Evolutionary conservation across 495 filamentous ascomycete genomes (phyloP), one percentile per base, ranked within the genome.

Genomic region (Lepraria neglecta): DNA sequence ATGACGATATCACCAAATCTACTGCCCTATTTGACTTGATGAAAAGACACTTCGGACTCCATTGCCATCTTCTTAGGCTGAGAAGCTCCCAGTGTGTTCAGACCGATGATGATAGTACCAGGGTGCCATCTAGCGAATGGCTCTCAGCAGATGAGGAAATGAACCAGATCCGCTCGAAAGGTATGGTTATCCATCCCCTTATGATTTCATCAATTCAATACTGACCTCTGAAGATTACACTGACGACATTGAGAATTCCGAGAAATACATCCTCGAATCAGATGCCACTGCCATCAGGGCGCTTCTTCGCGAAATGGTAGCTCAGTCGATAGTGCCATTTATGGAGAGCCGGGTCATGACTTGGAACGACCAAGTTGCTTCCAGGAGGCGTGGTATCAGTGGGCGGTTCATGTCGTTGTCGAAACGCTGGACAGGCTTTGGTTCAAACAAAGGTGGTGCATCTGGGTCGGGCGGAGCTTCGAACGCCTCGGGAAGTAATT

Each of bases 331-430:
- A 14, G 80, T 98, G 35, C 94, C 94, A 0, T 90, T 87, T 58
- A 97, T 98, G 95, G 94, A 98, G 73, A 88, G 91, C 53, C 82
- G 86, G 65, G 80, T 92, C 10, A 85, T 91, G 28, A 81, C 89
- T 4, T 98, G 94, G 94, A 98, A 98, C 69, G 94, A 98, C 68
- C 92, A 97, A 74, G 86, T 97, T 9, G 91, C 90, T n/a, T 95
- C 95, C 15, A 78, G 88, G 51, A 78, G 94, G 46, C 84, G 90
- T 58, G 95, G 95, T 38, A 78, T 98, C 59, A 87, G 86, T 62
- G 94, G 94, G 15, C 83, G 90, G 3, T 91, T 98, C 69, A 87
- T 95, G 75, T 92, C 87, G n/a, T 77, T 97, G 62, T 95, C 90
- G 0, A 92, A 92, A 72, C 81, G 87, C 67, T 95, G 85, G 82